Evolutionary conservation across 2,329 filamentous ascomycete genomes (phyloP), one percentile per base, ranked within the genome.

Genomic region (Botrytis squamosa): DNA sequence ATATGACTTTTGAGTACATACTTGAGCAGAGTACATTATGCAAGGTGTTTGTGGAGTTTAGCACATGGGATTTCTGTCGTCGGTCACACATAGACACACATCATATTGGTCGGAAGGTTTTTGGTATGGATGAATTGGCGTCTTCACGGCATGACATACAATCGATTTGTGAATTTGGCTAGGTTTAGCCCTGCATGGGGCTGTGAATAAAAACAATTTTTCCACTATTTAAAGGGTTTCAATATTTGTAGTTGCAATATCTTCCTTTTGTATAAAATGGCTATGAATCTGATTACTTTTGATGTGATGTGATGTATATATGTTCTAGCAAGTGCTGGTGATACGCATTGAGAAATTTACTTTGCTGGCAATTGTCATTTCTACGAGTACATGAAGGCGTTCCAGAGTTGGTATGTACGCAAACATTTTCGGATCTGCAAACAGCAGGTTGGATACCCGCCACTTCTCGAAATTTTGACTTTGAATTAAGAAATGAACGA

Each of bases 1-100:
- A 69, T 69, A 69, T 69, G 49, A 57, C 25, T 69, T 69, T 69
- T 69, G 66, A 69, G 38, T 69, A 69, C 66, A 69, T 69, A 44
- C 49, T 57, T 57, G 49, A 57, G 49, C 38, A 57, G 36, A 42
- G 66, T 69, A 57, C n/a, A 57, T 69, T 57, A 69, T 69, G 38
- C 66, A 69, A 57, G 66, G 66, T 69, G 66, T 69, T 69, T 42
- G 36, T 22, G 64, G 64, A 29, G 44, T 36, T 25, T 25, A 38
- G 49, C 6, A 57, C 38, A 69, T 69, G 49, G 25, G n/a, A 57
- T 57, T 57, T 69, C 42, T 4, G n/a, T 69, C 49, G 36, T 69
- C 38, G 38, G 38, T 44, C 18, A 57, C 29, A 68, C 49, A 68
- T 57, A 68, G 66, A 68, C 49, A 25, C 49, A 29, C 46, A 57